A percentile compares a stretch with the other conserved stretches of the same genome.
These are phyloP conservation scores for Xylaria sp. DNA, from an alignment of 2,329 filamentous ascomycete species.

Conservation along the genomic window DNA sequence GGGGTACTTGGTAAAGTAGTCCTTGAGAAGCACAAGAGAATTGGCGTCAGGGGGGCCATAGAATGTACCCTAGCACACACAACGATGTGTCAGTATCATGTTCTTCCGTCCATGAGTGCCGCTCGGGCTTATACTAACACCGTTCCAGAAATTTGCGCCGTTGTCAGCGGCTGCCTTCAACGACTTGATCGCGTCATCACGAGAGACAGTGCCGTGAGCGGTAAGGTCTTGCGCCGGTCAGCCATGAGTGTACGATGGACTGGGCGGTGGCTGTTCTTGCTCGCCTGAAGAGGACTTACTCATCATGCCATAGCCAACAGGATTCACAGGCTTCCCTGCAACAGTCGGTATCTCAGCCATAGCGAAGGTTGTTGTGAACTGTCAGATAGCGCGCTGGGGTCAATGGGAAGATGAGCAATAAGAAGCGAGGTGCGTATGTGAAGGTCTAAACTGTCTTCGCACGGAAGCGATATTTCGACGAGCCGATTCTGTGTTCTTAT, in stretches of 20 bases:
- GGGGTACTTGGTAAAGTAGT: conserved; percentile 63
- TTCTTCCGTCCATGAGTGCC: neutral
- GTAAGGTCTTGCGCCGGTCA: neutral
- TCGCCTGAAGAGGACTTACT: neutral
- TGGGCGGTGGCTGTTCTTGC: no score
- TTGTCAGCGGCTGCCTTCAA: conserved; percentile 32
- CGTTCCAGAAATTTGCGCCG: conserved; percentile 33
- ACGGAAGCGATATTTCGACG: no score
- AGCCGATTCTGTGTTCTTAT: no score
- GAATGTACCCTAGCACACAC: neutral
- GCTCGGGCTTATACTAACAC: conserved; percentile 12
- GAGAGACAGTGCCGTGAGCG: neutral
- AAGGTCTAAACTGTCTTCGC: no score
- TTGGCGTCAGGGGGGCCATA: conserved; percentile 58
- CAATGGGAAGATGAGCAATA: no score
- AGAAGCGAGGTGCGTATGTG: no score
- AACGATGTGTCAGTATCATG: neutral
- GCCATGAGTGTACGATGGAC: no score
- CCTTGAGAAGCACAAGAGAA: conserved; percentile 60
- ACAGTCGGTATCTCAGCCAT: neutral
- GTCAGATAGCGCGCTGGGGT: no score
- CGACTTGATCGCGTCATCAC: conserved; percentile 1
- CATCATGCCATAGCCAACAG: conserved; percentile 12
- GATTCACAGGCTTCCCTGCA: conserved; percentile 2
- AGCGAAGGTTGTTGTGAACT: no score